phyloP scores from a whole-genome alignment of 2,329 filamentous ascomycete genomes.

The Aspergillus pseudoterreus region DNA sequence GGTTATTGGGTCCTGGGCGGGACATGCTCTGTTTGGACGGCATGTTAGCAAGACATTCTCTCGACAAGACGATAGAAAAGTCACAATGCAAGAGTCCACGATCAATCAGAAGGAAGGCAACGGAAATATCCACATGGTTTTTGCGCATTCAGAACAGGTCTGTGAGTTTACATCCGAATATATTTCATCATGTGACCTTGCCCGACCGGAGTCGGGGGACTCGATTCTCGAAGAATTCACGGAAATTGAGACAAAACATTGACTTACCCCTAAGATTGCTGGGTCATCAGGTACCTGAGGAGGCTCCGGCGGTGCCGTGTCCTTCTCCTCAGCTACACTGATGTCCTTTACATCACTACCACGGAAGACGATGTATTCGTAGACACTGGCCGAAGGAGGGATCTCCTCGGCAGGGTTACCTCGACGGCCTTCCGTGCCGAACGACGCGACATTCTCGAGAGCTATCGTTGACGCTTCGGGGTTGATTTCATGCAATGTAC shows the following conservation, averaged over 20 bases:
- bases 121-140: conserved; percentile 92
- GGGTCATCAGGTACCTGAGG: conserved; percentile 87
- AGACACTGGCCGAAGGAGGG: conserved; percentile 77
- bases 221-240: conserved; percentile 1
- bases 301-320: conserved; percentile 69
- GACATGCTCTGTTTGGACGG: conserved; percentile 38
- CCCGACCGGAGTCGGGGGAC: conserved; percentile 13
- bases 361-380: conserved; percentile 98
- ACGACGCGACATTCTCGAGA: conserved; percentile 91
- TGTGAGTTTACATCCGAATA: conserved; percentile 93
- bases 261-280: conserved; percentile 93
- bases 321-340: conserved; percentile 78
- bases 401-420: conserved; percentile 77
- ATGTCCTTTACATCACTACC: conserved; percentile 98
- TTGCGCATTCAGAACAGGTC: conserved; percentile 82
- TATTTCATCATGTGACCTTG: conserved; percentile 66
- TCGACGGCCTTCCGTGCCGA: conserved; percentile 87
- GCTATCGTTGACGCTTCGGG: conserved; percentile 95
- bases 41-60: conserved; percentile 17
- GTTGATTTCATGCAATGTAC: conserved; percentile 95
- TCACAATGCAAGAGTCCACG: conserved; percentile 11
- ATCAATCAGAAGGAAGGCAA: conserved; percentile 99
- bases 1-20: conserved; percentile 37
- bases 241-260: not conserved
- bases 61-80: not conserved